Evolutionary conservation across 345 rosid species (phyloP).

Genomic region (Sonneratia alba): DNA sequence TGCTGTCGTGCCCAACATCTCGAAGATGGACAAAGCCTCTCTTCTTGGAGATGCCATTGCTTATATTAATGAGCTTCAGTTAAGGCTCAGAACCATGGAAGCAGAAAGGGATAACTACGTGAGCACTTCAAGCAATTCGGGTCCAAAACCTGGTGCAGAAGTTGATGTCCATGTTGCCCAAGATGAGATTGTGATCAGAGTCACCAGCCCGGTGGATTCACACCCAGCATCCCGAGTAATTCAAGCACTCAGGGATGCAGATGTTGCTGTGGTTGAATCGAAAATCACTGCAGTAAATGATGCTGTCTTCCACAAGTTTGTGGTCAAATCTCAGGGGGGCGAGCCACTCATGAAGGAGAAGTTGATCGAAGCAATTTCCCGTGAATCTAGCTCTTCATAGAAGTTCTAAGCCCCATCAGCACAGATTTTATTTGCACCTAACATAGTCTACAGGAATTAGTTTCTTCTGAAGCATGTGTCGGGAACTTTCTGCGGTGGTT

Average conservation of each 20-base stretch:
- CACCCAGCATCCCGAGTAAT: constrained; percentile 76
- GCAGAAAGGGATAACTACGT: constrained; percentile 47
- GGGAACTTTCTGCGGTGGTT: neutral
- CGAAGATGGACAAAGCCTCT: constrained; percentile 99
- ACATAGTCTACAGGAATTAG: constrained; percentile 5
- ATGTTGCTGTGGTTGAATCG: constrained; percentile 50
- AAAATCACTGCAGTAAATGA: constrained; percentile 55
- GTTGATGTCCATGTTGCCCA: constrained; percentile 50
- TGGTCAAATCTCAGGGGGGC: constrained; percentile 56
- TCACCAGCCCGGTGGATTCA: constrained; percentile 62
- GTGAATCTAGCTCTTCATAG: constrained; percentile 35
- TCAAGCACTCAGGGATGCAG: constrained; percentile 63
- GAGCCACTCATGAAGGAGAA: constrained; percentile 82
- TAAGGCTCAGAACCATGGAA: constrained; percentile 68
- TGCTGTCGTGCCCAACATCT: constrained; percentile 95
- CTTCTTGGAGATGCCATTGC: constrained; percentile 87
- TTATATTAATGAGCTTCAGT: constrained; percentile 91
- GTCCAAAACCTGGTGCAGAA: constrained; percentile 22
- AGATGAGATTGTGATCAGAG: constrained; percentile 61
- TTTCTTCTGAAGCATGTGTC: neutral
- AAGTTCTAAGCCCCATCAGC: neutral
- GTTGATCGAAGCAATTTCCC: constrained; percentile 53
- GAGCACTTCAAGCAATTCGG: constrained; percentile 34
- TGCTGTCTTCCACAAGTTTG: constrained; percentile 61
- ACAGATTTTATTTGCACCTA: constrained; percentile 1